Evolutionary conservation across 169 alveolate genomes (phyloP).

Genomic region (Eimeria mitis): DNA sequence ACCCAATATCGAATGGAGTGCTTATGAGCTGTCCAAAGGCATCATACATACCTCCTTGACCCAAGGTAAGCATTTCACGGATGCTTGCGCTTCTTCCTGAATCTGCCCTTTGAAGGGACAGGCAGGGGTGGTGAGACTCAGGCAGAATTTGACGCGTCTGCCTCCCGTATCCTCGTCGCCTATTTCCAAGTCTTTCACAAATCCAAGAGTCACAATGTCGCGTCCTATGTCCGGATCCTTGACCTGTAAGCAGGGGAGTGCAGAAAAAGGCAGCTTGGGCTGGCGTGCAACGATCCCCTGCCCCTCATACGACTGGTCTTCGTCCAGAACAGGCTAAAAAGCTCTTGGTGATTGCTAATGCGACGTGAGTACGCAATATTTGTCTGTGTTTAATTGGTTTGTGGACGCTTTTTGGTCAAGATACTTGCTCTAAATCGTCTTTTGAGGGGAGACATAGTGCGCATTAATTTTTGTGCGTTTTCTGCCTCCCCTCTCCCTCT

Average conservation of each 20-base stretch:
- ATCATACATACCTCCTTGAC: constrained; percentile 83
- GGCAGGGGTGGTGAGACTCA: constrained; percentile 91
- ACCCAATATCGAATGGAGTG: background rate
- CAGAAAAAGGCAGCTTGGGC: background rate
- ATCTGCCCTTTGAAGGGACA: constrained; percentile 90
- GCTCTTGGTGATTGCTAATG: too few species aligned
- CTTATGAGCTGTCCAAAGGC: constrained; percentile 59
- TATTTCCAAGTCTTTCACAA: constrained; percentile 86
- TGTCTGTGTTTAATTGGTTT: too few species aligned
- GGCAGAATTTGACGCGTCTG: constrained; percentile 84
- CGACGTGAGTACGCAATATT: too few species aligned
- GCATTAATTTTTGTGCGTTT: too few species aligned
- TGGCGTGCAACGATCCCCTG: background rate
- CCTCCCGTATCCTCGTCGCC: constrained; percentile 78
- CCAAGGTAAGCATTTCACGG: constrained; percentile 83
- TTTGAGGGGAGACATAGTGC: too few species aligned
- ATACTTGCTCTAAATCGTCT: too few species aligned
- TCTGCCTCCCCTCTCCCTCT: background rate
- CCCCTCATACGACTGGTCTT: too few species aligned
- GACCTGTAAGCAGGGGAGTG: constrained; percentile 70
- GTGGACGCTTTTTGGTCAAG: too few species aligned
- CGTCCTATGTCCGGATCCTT: constrained; percentile 90
- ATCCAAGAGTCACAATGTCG: constrained; percentile 89
- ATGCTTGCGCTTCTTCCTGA: constrained; percentile 67
- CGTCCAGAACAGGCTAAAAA: too few species aligned